phyloP scores from a whole-genome alignment of 2,329 filamentous ascomycete species.

The Cladosporium sp. region DNA sequence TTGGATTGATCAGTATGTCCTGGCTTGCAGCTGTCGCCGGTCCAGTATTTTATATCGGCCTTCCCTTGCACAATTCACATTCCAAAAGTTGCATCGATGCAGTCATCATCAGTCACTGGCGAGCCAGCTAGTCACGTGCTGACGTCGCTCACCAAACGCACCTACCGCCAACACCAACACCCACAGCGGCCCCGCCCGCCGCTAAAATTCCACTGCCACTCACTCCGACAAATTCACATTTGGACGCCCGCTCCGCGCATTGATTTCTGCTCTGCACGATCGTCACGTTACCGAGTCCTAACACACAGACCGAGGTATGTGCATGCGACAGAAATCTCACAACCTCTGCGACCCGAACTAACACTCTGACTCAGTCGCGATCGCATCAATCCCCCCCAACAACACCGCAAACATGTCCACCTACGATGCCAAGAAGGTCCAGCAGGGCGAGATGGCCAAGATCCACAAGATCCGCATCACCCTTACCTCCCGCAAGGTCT shows the following conservation, averaged over 20 bases:
- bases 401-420: constrained; percentile 69
- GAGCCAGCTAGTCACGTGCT: neutral
- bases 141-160: neutral
- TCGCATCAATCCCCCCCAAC: constrained; percentile 15
- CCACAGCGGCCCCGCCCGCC: constrained; percentile 6
- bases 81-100: neutral
- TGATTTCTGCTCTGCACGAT: constrained; percentile 33
- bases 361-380: constrained; percentile 23
- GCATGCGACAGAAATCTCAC: neutral
- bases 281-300: constrained; percentile 51
- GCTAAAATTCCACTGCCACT: neutral
- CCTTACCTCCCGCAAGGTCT: constrained; percentile 89
- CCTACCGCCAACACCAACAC: neutral
- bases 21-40: no score
- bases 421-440: constrained; percentile 86
- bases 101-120: neutral
- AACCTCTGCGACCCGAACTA: constrained; percentile 12
- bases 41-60: neutral
- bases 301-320: constrained; percentile 26
- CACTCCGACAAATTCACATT: neutral
- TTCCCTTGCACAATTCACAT: constrained; percentile 3
- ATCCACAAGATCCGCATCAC: constrained; percentile 99
- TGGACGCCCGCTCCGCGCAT: constrained; percentile 12
- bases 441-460: constrained; percentile 87
- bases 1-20: no score